phyloP scores from a whole-genome alignment of 192 early-diverging fungal genomes.

The Coemansia sp. region DNA sequence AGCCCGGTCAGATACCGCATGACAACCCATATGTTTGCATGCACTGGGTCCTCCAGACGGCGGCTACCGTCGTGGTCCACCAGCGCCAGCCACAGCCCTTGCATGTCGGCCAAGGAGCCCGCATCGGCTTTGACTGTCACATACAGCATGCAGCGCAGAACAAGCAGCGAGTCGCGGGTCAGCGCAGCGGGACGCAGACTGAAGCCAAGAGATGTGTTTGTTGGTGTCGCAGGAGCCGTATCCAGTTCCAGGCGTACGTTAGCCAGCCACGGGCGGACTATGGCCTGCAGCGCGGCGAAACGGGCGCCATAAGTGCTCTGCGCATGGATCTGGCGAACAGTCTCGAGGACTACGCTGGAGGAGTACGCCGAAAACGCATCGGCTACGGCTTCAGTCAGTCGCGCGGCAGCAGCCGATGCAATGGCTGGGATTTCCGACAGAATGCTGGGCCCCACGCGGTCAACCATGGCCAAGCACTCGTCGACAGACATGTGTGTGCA shows the following conservation, averaged over 20 bases:
- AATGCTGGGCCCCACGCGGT: slow-evolving; percentile 46
- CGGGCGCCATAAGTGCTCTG: slow-evolving; percentile 21
- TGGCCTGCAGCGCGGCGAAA: slow-evolving; percentile 7
- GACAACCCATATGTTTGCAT: slow-evolving; percentile 32
- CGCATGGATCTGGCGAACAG: slow-evolving; percentile 39
- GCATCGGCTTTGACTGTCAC: slow-evolving; percentile 23
- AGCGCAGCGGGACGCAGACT: slow-evolving; percentile 26
- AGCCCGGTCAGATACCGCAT: slow-evolving; percentile 35
- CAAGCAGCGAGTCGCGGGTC: slow-evolving; percentile 38
- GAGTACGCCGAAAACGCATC: slow-evolving; percentile 32
- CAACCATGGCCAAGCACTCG: slow-evolving; percentile 19
- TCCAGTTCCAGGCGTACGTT: slow-evolving; percentile 21
- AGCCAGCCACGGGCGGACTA: slow-evolving; percentile 39
- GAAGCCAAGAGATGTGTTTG: background rate
- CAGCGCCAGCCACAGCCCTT: slow-evolving; percentile 42
- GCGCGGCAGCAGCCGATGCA: slow-evolving; percentile 21
- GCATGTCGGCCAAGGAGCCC: slow-evolving; percentile 26
- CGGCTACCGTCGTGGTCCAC: slow-evolving; percentile 6
- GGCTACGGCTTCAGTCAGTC: slow-evolving; percentile 26
- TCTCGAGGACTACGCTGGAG: slow-evolving; percentile 20
- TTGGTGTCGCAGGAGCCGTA: background rate
- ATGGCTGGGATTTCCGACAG: slow-evolving; percentile 42
- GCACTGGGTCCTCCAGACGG: background rate
- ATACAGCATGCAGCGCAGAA: slow-evolving; percentile 49
- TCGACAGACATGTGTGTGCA: slow-evolving; percentile 25